Percentiles rank a stretch among this genome's conserved stretches.
Evolutionary conservation across 306 rosid genomes (phyloP).

Genomic region (Pterocarpus santalinus): DNA sequence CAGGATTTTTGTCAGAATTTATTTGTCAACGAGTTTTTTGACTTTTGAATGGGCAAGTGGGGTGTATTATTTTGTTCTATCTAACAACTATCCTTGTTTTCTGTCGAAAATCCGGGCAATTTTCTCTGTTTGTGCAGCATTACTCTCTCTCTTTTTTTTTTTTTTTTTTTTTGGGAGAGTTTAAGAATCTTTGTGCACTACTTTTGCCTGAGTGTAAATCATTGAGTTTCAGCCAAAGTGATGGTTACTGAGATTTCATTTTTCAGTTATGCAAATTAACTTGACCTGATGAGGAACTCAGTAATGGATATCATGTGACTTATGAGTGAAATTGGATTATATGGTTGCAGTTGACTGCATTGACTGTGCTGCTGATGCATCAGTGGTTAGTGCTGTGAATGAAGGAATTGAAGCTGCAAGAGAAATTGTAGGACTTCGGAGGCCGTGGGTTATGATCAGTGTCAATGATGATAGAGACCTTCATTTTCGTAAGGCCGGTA

Average conservation of each 20-base stretch:
- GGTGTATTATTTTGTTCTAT: not conserved
- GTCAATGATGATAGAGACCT: constrained; percentile 92
- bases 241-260: not conserved
- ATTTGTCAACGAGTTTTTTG: not conserved
- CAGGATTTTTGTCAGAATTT: not conserved
- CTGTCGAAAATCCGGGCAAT: not conserved
- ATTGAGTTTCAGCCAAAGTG: not conserved
- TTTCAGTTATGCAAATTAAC: constrained; percentile 18
- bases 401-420: constrained; percentile 88
- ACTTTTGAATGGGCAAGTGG: not conserved
- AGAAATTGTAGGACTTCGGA: constrained; percentile 54
- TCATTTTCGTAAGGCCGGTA: constrained; percentile 96
- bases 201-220: not conserved
- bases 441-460: constrained; percentile 96
- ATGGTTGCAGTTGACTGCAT: constrained; percentile 89
- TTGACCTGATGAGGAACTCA: constrained; percentile 5
- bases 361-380: constrained; percentile 95
- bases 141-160: no score
- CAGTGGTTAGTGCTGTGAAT: constrained; percentile 88
- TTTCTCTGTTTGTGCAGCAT: not conserved
- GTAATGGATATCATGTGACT: not conserved
- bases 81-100: no score
- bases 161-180: no score
- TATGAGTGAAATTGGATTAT: constrained; percentile 29
- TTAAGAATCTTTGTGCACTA: not conserved